phyloP scores from a whole-genome alignment of 345 rosid genomes.

The Pistacia integerrima region DNA sequence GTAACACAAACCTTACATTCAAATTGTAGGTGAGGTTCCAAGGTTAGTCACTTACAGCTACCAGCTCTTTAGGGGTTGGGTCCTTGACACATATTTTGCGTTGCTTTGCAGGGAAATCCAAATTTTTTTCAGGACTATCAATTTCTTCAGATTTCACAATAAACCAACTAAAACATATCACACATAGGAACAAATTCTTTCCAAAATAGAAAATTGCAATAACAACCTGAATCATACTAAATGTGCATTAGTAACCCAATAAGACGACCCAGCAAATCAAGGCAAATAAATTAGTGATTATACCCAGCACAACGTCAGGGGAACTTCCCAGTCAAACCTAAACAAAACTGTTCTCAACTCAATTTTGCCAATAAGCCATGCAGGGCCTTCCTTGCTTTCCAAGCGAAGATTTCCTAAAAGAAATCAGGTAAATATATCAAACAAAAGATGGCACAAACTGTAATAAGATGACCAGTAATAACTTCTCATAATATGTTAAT shows the following conservation, averaged over 20 bases:
- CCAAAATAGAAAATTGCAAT: neutral
- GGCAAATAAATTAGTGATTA: slow-evolving; percentile 21
- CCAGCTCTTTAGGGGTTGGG: slow-evolving; percentile 58
- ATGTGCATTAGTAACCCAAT: slow-evolving; percentile 85
- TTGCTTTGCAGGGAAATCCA: slow-evolving; percentile 32
- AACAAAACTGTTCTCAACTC: slow-evolving; percentile 32
- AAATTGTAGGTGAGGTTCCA: slow-evolving; percentile 13
- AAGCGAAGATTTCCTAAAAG: slow-evolving; percentile 51
- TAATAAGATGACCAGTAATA: neutral
- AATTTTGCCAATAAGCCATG: slow-evolving; percentile 56
- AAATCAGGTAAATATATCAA: slow-evolving; percentile 42
- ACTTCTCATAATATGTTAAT: neutral
- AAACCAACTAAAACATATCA: neutral
- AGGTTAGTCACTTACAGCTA: slow-evolving; percentile 54
- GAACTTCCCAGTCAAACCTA: neutral
- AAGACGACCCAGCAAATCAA: slow-evolving; percentile 80
- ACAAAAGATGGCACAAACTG: slow-evolving; percentile 4
- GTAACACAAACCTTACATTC: slow-evolving; percentile 6
- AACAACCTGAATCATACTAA: slow-evolving; percentile 75
- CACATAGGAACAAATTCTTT: neutral
- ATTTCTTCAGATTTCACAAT: slow-evolving; percentile 24
- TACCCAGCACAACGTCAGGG: neutral
- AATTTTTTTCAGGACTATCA: slow-evolving; percentile 26
- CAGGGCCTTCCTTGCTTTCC: slow-evolving; percentile 38
- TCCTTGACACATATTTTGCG: slow-evolving; percentile 37